A percentile compares a stretch with the other conserved stretches of the same genome.
phyloP scores from a whole-genome alignment of 1,139 yeast genomes.

The Sugiyamaella sp. region DNA sequence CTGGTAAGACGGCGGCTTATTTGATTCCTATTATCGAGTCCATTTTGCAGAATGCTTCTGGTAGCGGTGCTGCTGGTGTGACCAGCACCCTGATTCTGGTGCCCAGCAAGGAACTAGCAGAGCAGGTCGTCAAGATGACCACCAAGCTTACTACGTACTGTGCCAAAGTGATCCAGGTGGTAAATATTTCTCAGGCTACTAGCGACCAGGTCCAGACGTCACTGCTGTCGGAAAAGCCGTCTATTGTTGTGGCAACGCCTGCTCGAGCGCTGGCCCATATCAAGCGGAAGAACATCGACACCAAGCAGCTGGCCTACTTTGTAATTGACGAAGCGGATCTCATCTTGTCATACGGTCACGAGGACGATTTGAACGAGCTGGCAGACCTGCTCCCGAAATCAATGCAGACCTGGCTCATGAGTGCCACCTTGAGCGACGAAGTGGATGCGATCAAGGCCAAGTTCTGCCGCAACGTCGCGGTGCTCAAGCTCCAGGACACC shows the following conservation, averaged over 20 bases:
- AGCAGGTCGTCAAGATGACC: slow-evolving; percentile 75
- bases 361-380: slow-evolving; percentile 72
- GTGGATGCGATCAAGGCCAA: slow-evolving; percentile 71
- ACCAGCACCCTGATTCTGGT: slow-evolving; percentile 63
- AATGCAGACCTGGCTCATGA: slow-evolving; percentile 90
- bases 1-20: slow-evolving; percentile 90
- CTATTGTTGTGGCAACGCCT: slow-evolving; percentile 86
- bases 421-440: slow-evolving; percentile 93
- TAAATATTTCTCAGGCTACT: slow-evolving; percentile 74
- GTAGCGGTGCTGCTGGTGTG: slow-evolving; percentile 16
- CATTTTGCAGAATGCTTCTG: slow-evolving; percentile 47
- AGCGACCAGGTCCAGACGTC: slow-evolving; percentile 75
- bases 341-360: slow-evolving; percentile 85
- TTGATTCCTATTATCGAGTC: slow-evolving; percentile 75
- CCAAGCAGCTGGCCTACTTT: slow-evolving; percentile 60
- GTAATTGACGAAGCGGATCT: slow-evolving; percentile 97
- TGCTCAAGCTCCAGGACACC: slow-evolving; percentile 62
- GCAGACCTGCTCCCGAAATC: slow-evolving; percentile 67
- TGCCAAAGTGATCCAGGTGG: slow-evolving; percentile 62
- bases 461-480: slow-evolving; percentile 86
- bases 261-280: slow-evolving; percentile 62
- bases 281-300: slow-evolving; percentile 43
- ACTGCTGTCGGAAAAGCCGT: slow-evolving; percentile 69
- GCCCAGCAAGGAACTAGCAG: slow-evolving; percentile 84
- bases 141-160: slow-evolving; percentile 71